Conservation (phyloP, 1,284 basidiomycete genomes). For the Pseudozyma flocculosa region DNA sequence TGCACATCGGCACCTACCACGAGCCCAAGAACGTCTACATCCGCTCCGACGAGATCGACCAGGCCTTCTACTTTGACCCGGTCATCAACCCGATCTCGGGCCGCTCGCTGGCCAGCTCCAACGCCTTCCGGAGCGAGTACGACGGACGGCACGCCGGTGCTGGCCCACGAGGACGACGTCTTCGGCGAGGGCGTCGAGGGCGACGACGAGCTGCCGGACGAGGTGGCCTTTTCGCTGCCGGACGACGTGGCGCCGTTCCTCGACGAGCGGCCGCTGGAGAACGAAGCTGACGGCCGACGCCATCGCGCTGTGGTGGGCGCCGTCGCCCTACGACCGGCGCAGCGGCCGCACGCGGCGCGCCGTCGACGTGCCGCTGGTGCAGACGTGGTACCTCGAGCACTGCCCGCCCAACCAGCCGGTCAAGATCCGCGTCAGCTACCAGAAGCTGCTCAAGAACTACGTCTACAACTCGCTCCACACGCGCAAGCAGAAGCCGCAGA, state of each 20-base stretch:
- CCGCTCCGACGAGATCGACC: constrained; percentile 97
- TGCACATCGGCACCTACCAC: constrained; percentile 89
- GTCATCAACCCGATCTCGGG: constrained; percentile 72
- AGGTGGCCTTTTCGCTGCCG: constrained; percentile 85
- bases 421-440: constrained; percentile 98
- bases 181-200: constrained; percentile 79
- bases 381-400: constrained; percentile 93
- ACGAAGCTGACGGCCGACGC: constrained; percentile 92
- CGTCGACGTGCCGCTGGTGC: constrained; percentile 92
- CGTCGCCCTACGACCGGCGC: constrained; percentile 89
- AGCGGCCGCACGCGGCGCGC: constrained; percentile 90
- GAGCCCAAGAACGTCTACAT: constrained; percentile 97
- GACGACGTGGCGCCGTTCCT: constrained; percentile 82
- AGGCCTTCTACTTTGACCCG: constrained; percentile 99
- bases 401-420: constrained; percentile 94
- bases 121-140: constrained; percentile 43
- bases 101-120: constrained; percentile 34
- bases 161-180: constrained; percentile 86
- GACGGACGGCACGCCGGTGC: constrained; percentile 54
- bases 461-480: constrained; percentile 92
- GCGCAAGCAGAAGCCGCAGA: constrained; percentile 89
- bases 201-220: constrained; percentile 60
- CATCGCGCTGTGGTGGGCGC: constrained; percentile 98
- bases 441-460: constrained; percentile 95
- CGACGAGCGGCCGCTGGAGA: constrained; percentile 76